Conservation (phyloP, 768 basidiomycete genomes). For the Leccinum ochraceum region DNA sequence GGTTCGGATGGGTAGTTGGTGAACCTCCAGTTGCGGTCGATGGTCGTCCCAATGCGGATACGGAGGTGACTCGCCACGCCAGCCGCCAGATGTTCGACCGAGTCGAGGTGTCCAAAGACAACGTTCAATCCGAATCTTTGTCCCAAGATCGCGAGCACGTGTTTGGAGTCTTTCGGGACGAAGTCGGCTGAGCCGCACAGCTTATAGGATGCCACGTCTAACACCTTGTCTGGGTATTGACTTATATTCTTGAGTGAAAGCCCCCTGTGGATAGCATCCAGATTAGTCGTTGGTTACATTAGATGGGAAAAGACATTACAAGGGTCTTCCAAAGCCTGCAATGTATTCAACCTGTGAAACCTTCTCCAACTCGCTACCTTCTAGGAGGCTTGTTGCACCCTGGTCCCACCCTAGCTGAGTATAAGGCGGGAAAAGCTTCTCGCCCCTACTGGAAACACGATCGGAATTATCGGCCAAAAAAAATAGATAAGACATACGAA, state of each 20-base stretch:
- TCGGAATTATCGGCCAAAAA: neutral
- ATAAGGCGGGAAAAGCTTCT: neutral
- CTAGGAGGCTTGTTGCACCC: neutral
- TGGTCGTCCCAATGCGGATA: constrained; percentile 6
- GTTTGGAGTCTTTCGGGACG: neutral
- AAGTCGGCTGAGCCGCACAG: neutral
- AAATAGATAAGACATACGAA: neutral
- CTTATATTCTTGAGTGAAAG: constrained; percentile 4
- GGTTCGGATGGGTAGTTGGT: constrained; percentile 20
- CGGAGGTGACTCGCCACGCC: constrained; percentile 17
- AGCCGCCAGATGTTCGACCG: constrained; percentile 2
- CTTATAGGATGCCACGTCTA: neutral
- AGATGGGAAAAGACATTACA: neutral
- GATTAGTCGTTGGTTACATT: neutral
- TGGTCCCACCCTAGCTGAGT: neutral
- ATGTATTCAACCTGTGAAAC: neutral
- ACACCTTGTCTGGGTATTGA: neutral
- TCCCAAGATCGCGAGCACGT: constrained; percentile 5
- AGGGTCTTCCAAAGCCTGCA: neutral
- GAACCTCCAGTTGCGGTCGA: constrained; percentile 12
- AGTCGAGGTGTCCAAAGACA: constrained; percentile 3
- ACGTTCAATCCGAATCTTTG: constrained; percentile 9
- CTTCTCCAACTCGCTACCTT: neutral
- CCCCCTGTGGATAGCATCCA: constrained; percentile 4
- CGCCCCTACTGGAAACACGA: neutral